phyloP scores from a whole-genome alignment of 2,329 filamentous ascomycete species.

The Verticillium nonalfalfae region DNA sequence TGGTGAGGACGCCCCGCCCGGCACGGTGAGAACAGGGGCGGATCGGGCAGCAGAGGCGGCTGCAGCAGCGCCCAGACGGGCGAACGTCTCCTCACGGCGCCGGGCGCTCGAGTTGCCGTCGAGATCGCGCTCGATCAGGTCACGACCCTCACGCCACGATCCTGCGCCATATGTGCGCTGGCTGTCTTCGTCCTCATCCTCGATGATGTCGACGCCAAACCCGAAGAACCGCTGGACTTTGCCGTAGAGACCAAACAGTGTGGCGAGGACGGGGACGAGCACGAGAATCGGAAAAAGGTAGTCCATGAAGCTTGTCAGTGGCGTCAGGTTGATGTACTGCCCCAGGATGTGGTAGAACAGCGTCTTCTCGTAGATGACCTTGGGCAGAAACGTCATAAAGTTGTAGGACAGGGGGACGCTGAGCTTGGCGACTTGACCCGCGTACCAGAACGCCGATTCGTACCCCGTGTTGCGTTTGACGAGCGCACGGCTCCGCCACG shows the following conservation, averaged over 20 bases:
- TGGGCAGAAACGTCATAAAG: constrained; percentile 83
- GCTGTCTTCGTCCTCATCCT: constrained; percentile 65
- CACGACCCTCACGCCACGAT: constrained; percentile 85
- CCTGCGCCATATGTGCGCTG: constrained; percentile 65
- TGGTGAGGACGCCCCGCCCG: constrained; percentile 27
- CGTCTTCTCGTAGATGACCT: constrained; percentile 65
- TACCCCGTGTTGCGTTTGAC: constrained; percentile 87
- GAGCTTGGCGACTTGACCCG: constrained; percentile 83
- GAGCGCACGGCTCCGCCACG: constrained; percentile 93
- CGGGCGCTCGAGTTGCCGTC: constrained; percentile 54
- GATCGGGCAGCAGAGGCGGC: constrained; percentile 19
- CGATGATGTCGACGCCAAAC: constrained; percentile 67
- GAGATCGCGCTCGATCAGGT: constrained; percentile 82
- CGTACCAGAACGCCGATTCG: constrained; percentile 94
- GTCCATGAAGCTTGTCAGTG: constrained; percentile 77
- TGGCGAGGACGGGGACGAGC: constrained; percentile 76
- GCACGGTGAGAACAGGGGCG: constrained; percentile 42
- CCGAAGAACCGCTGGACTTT: constrained; percentile 71
- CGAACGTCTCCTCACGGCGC: constrained; percentile 36
- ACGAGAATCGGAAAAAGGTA: constrained; percentile 85
- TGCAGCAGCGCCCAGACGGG: constrained; percentile 5
- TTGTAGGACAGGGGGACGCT: constrained; percentile 94
- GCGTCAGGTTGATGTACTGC: constrained; percentile 73
- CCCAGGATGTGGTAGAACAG: constrained; percentile 87
- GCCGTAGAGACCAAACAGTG: constrained; percentile 84